Conservation (phyloP, 2,329 filamentous ascomycete species). For the Trichoderma citrinoviride region DNA sequence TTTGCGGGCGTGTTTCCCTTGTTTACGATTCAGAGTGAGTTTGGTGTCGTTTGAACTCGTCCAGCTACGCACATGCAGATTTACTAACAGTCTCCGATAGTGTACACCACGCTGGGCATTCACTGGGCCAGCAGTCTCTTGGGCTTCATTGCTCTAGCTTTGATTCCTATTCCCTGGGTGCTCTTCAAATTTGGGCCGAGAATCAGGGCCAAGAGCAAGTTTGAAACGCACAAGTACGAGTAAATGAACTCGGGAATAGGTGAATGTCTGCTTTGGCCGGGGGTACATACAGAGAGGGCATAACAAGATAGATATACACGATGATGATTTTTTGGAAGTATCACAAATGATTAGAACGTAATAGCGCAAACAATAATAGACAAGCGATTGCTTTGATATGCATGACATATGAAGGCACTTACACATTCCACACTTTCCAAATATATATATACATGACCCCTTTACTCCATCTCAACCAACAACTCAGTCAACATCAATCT, state of each 20-base stretch:
- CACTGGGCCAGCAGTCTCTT: constrained; percentile 48
- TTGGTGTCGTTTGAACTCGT: background rate
- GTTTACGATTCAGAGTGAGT: constrained; percentile 57
- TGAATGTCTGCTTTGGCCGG: too few relatives aligned
- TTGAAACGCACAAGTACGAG: constrained; percentile 36
- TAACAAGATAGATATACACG: too few relatives aligned
- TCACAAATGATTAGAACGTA: background rate
- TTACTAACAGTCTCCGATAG: constrained; percentile 29
- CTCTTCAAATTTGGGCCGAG: constrained; percentile 49
- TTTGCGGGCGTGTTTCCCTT: constrained; percentile 58
- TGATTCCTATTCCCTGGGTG: constrained; percentile 53
- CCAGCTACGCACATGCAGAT: too few relatives aligned
- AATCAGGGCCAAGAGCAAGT: constrained; percentile 42
- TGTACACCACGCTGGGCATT: constrained; percentile 45
- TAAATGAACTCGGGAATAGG: background rate
- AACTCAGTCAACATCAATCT: background rate
- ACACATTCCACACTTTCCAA: too few relatives aligned
- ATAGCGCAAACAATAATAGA: constrained; percentile 9
- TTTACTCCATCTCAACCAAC: background rate
- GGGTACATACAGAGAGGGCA: too few relatives aligned
- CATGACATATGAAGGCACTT: background rate
- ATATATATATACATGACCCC: background rate
- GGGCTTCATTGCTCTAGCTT: constrained; percentile 45
- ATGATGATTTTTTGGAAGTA: too few relatives aligned
- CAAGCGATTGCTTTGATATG: background rate